Base-by-base conservation (phyloP, 148 eudicot species). In the Diospyros lotus region DNA sequence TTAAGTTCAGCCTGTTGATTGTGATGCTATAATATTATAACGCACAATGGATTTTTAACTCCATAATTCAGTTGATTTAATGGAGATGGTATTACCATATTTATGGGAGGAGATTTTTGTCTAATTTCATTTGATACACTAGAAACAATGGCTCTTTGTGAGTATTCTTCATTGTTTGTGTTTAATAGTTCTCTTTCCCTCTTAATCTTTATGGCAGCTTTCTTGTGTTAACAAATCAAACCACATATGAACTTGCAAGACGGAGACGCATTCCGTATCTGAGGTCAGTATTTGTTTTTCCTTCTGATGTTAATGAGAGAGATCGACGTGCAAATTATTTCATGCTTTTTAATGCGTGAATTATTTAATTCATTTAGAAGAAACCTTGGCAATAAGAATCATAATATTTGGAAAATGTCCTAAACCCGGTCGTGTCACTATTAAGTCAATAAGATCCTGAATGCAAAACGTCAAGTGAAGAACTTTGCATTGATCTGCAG, bases 201-300 rank as follows among this genome's bases (percentile, higher is more conserved):
- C 28, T 54, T 61, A 9, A 55, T 62, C 40, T 68, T 69, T 28
- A 41, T 73, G 68, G 58, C 89, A 91, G 98, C 83, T 93, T 86
- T 80, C 94, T 93, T 73, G 83, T 77, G 67, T 68, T 93, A 80
- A 93, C 98, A 46, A 93, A 93, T 80, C 98, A 93, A 80, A 93
- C 98, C 59, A 93, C 98, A 17, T 93, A 87, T 68, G 98, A 93
- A 77, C 94, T 93, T 75, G 98, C 91, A 67, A 88, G 98, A 72
- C 90, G 97, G 55, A 76, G 90, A 58, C 94, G 97, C 53, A 89
- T 93, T 54, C 86, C 84, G 9, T 93, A 91, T 86, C 68, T 93
- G 82, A 86, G 98, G 98, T 93, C 73, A 77, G 92, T 83, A 54
- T 38, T 50, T 55, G 5, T 14, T n/a, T 4, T 55, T 38, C 10